Percentiles rank a stretch among this genome's conserved stretches.
Conservation (phyloP, 2,329 filamentous ascomycete species). For the Myriosclerotinia scirpicola region DNA sequence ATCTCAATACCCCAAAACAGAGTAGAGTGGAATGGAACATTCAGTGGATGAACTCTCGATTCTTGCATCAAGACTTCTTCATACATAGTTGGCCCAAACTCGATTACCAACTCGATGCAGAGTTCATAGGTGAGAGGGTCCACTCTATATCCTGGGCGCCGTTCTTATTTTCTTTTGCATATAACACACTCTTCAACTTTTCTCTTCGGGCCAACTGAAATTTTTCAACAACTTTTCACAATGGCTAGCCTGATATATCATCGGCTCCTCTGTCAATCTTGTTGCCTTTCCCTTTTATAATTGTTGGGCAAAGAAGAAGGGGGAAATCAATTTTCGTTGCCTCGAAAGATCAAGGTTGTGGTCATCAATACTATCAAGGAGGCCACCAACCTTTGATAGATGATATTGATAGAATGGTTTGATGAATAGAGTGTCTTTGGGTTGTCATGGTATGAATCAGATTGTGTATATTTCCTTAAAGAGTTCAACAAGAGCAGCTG, state of each 20-base stretch:
- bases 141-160: neutral
- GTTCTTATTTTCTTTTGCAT: neutral
- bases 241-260: neutral
- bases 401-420: neutral
- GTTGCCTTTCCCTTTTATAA: too few relatives aligned
- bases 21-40: constrained; percentile 8
- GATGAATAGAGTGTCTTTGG: constrained; percentile 1
- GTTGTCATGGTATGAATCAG: neutral
- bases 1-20: neutral
- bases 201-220: neutral
- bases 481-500: neutral
- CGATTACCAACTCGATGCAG: neutral
- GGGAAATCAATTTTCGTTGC: neutral
- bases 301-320: neutral
- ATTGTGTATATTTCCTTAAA: neutral
- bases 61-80: neutral
- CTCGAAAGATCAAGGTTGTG: too few relatives aligned
- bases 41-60: neutral
- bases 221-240: neutral
- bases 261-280: too few relatives aligned
- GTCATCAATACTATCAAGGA: neutral
- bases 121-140: neutral
- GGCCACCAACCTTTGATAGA: neutral
- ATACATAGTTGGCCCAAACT: neutral
- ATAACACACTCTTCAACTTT: neutral